Base-by-base conservation (phyloP, 164 flowering plant genomes). In the Berberis thunbergii region DNA sequence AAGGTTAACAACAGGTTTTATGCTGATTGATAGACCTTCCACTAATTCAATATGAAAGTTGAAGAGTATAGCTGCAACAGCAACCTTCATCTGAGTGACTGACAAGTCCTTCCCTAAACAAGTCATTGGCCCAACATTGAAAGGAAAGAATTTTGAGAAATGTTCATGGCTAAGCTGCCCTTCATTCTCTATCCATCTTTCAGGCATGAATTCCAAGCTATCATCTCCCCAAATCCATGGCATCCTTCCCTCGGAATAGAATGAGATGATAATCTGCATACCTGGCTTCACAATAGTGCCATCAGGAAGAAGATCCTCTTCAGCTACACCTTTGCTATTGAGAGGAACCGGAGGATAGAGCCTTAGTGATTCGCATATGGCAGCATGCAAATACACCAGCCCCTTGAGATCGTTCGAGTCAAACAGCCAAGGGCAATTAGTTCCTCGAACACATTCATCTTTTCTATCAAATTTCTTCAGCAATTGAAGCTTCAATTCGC, bases 171-270 rank as follows among this genome's bases (percentile, higher is more conserved):
- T 9, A n/a, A 68, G 66, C 11, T 45, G 59, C 6, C 41, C 79
- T 77, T 26, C 54, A 2, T 62, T 41, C 4, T 42, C 26, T 65
- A 85, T 75, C 86, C 86, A 85, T 57, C 85, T 69, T 72, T 85
- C 83, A 0, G 85, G 87, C 73, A 61, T 80, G 68, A 78, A 83
- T 57, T 80, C 81, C 52, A 43, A 11, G 73, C 84, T 75, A 41
- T 83, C 86, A 13, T 74, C 60, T 5, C 85, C 89, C 89, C 87
- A 85, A 1, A 81, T 59, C 42, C 60, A 52, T 41, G 70, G 68
- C 79, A 76, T 75, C 50, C 80, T 73, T 4, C 76, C 86, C 77
- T 77, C 77, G 0, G 80, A 53, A 58, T 72, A 79, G 4, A 68
- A 39, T 1, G 66, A 61, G 4, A 68, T 55, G 59, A 79, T 5